These are phyloP conservation scores for Gigaspora rosea DNA, from an alignment of 192 early-diverging fungal species.

Conservation along the genomic window DNA sequence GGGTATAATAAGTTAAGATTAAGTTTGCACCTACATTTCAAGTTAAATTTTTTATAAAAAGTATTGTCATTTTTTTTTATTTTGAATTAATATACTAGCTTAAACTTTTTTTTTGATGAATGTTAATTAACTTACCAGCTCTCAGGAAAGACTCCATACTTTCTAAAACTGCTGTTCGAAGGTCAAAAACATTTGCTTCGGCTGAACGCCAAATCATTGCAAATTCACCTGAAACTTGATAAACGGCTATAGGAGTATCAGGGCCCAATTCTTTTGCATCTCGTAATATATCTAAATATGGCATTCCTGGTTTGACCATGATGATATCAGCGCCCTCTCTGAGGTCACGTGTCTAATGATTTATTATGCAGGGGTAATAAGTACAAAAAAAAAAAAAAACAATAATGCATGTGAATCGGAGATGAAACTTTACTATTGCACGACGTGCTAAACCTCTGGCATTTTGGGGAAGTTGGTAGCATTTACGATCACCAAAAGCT, in stretches of 20 bases:
- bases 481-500: slow-evolving; percentile 84
- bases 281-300: slow-evolving; percentile 93
- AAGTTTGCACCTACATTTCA: slow-evolving; percentile 63
- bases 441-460: slow-evolving; percentile 89
- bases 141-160: slow-evolving; percentile 77
- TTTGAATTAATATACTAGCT: too few species aligned
- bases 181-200: slow-evolving; percentile 77
- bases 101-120: neutral
- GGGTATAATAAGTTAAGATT: slow-evolving; percentile 96
- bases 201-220: slow-evolving; percentile 86
- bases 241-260: slow-evolving; percentile 92
- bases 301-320: slow-evolving; percentile 96
- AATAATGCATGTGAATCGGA: slow-evolving; percentile 5
- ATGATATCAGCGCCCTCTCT: slow-evolving; percentile 94
- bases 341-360: slow-evolving; percentile 64
- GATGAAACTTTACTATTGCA: slow-evolving; percentile 55
- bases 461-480: slow-evolving; percentile 91
- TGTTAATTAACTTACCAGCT: slow-evolving; percentile 59
- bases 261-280: slow-evolving; percentile 76
- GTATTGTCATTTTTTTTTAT: neutral
- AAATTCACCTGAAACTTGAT: slow-evolving; percentile 93
- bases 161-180: slow-evolving; percentile 86
- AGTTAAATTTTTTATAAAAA: neutral
- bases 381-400: neutral
- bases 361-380: slow-evolving; percentile 8